These are phyloP conservation scores for Nitzschia sp. DNA, from an alignment of 108 stramenopile species.

Conservation along the genomic window DNA sequence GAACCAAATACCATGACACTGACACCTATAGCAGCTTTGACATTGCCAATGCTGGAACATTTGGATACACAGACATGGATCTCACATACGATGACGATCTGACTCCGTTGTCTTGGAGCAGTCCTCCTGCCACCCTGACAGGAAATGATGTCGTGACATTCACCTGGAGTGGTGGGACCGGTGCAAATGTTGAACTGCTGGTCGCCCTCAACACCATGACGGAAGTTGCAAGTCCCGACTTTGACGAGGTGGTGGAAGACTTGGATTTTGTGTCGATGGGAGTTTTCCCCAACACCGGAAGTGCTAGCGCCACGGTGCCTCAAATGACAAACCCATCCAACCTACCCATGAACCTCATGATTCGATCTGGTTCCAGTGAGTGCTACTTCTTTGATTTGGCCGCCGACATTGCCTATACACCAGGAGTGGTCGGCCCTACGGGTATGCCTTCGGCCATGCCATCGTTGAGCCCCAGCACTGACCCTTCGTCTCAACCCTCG, in stretches of 20 bases:
- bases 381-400: slow-evolving; percentile 5
- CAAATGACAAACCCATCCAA: neutral
- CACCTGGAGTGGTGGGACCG: neutral
- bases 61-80: slow-evolving; percentile 1
- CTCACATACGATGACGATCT: neutral
- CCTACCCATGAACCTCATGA: slow-evolving; percentile 1
- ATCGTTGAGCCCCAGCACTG: neutral
- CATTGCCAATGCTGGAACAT: neutral
- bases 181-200: neutral
- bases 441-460: too few species aligned
- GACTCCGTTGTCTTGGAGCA: neutral
- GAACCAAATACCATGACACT: neutral
- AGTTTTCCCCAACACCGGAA: neutral
- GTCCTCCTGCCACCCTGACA: neutral
- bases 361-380: neutral
- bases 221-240: neutral
- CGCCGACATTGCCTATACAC: neutral
- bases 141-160: neutral
- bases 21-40: neutral
- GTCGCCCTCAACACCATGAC: slow-evolving; percentile 7
- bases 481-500: neutral
- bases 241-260: neutral
- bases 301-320: neutral
- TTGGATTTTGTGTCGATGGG: neutral
- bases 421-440: too few species aligned